These are phyloP conservation scores for Myxozyma mucilagina DNA, from an alignment of 805 yeast species.

Conservation along the genomic window DNA sequence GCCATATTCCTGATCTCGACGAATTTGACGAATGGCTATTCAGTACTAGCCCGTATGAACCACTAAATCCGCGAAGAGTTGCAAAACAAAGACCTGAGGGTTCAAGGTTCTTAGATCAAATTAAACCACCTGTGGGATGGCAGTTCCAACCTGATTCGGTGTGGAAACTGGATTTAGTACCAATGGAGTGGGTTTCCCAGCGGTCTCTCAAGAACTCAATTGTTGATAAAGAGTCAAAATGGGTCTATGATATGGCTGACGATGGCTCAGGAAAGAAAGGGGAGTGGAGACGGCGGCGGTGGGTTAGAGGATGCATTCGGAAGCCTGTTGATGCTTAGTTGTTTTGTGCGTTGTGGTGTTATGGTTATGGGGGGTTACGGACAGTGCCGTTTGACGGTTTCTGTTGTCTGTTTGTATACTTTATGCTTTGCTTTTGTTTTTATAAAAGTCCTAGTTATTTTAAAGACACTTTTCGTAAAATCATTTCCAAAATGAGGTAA, in stretches of 20 bases:
- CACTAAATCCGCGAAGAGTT: slow-evolving; percentile 47
- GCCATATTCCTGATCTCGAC: slow-evolving; percentile 54
- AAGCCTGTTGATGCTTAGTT: neutral
- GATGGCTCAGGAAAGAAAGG: slow-evolving; percentile 36
- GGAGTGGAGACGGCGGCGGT: slow-evolving; percentile 46
- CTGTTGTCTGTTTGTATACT: too few relatives aligned
- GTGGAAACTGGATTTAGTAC: slow-evolving; percentile 67
- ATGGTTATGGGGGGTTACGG: neutral
- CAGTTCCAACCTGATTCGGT: slow-evolving; percentile 55
- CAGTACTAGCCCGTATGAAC: slow-evolving; percentile 57
- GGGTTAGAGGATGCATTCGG: slow-evolving; percentile 41
- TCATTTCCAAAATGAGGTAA: too few relatives aligned
- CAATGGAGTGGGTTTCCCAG: slow-evolving; percentile 53
- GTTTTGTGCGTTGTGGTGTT: neutral
- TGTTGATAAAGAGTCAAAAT: slow-evolving; percentile 37
- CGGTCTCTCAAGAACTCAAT: slow-evolving; percentile 43
- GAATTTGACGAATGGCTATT: slow-evolving; percentile 64
- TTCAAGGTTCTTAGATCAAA: slow-evolving; percentile 52
- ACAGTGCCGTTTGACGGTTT: too few relatives aligned
- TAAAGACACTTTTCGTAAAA: too few relatives aligned
- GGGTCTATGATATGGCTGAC: slow-evolving; percentile 43
- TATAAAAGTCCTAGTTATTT: too few relatives aligned
- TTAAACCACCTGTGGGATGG: slow-evolving; percentile 75
- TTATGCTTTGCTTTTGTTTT: too few relatives aligned
- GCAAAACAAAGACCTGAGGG: slow-evolving; percentile 67